These are phyloP conservation scores for Euryodendron excelsum DNA, from an alignment of 148 eudicot species.

Conservation along the genomic window DNA sequence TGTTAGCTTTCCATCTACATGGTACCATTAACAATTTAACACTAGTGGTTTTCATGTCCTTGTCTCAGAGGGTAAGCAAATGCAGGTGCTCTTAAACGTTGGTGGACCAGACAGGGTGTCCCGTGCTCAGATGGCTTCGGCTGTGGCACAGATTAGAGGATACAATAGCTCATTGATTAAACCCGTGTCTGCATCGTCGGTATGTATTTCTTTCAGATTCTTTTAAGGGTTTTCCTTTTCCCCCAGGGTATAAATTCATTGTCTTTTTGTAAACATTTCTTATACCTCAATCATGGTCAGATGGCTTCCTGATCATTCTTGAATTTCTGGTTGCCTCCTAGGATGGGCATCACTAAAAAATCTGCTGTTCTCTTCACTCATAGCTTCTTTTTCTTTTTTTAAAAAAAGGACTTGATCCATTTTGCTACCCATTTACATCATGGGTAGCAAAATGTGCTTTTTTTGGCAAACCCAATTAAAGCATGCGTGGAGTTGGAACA, in stretches of 20 bases:
- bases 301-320: background rate
- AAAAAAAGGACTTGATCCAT: too few relatives aligned
- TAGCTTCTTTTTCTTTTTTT: too few relatives aligned
- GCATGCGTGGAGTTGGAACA: background rate
- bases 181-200: slow-evolving; percentile 78
- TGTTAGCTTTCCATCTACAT: too few relatives aligned
- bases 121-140: slow-evolving; percentile 86
- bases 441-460: background rate
- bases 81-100: slow-evolving; percentile 64
- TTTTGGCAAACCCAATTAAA: too few relatives aligned
- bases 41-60: slow-evolving; percentile 8
- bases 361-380: background rate
- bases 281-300: background rate
- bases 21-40: background rate
- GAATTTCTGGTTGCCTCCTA: background rate
- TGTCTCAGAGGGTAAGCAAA: slow-evolving; percentile 51
- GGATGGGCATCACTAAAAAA: background rate
- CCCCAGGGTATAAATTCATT: background rate
- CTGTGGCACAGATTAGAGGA: slow-evolving; percentile 68
- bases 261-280: background rate
- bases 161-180: slow-evolving; percentile 64
- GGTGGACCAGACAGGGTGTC: slow-evolving; percentile 94
- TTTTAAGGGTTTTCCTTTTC: background rate
- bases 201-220: slow-evolving; percentile 33
- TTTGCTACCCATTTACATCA: background rate